phyloP scores from a whole-genome alignment of 805 yeast species.

The Kluyveromyces nonfermentans region DNA sequence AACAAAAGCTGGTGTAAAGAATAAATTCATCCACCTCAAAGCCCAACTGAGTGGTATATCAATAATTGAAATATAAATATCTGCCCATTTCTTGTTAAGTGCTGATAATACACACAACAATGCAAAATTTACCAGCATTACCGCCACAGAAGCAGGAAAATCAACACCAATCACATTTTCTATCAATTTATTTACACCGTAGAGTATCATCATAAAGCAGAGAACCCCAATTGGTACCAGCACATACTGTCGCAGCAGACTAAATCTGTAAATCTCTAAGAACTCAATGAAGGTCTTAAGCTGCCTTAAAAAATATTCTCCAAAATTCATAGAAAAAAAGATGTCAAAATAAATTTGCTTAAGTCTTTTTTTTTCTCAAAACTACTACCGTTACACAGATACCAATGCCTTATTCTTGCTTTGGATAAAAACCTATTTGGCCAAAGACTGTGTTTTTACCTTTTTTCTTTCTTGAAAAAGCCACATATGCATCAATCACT shows the following conservation, averaged over 20 bases:
- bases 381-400: no score
- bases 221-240: constrained; percentile 14
- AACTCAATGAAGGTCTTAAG: constrained; percentile 7
- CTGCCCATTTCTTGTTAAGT: constrained; percentile 10
- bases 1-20: constrained; percentile 70
- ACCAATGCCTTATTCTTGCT: no score
- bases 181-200: constrained; percentile 16
- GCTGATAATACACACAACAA: constrained; percentile 13
- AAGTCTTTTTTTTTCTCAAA: no score
- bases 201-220: constrained; percentile 12
- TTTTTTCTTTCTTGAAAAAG: no score
- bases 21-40: constrained; percentile 68
- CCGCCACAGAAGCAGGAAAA: constrained; percentile 19
- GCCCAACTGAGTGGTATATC: constrained; percentile 59
- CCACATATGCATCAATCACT: no score
- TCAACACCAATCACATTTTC: constrained; percentile 12
- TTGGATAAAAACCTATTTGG: no score
- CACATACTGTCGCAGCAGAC: constrained; percentile 12
- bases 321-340: background rate
- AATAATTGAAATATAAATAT: constrained; percentile 19
- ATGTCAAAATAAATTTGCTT: no score
- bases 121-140: constrained; percentile 16
- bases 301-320: background rate
- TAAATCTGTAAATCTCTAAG: constrained; percentile 5
- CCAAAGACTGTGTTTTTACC: no score